A percentile compares a stretch with the other conserved stretches of the same genome.
phyloP scores from a whole-genome alignment of 441 rosid genomes.

The Populus hybrid region DNA sequence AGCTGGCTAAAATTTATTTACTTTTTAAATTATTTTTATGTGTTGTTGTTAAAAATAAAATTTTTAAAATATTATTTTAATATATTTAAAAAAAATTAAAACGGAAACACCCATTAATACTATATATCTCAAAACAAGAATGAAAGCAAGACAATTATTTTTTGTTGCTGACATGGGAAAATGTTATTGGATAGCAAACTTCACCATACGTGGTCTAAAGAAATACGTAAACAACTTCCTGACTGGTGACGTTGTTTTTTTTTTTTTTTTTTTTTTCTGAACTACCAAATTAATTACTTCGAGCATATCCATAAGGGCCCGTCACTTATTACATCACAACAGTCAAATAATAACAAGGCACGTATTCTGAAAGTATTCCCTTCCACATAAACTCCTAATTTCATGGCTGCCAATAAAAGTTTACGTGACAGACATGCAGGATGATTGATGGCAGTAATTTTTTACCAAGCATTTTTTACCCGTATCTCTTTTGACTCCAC shows the following conservation, averaged over 20 bases:
- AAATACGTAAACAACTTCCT: not conserved
- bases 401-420: not conserved
- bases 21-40: no score
- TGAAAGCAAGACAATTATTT: not conserved
- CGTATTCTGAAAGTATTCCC: not conserved
- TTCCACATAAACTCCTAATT: not conserved
- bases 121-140: not conserved
- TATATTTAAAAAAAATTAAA: no score
- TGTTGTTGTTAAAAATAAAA: no score
- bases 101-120: not conserved
- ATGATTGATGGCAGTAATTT: not conserved
- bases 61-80: no score
- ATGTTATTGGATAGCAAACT: slow-evolving; percentile 19
- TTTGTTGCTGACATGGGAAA: slow-evolving; percentile 24
- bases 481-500: not conserved
- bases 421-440: not conserved
- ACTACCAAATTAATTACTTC: not conserved
- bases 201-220: slow-evolving; percentile 24
- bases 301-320: not conserved
- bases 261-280: not conserved
- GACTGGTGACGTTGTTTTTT: not conserved
- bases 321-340: not conserved
- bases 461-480: not conserved
- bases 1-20: no score
- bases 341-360: not conserved